Evolutionary conservation across 305 asterid genomes (phyloP), one percentile per base, ranked within the genome.

Genomic region (Fraxinus angustifolia): DNA sequence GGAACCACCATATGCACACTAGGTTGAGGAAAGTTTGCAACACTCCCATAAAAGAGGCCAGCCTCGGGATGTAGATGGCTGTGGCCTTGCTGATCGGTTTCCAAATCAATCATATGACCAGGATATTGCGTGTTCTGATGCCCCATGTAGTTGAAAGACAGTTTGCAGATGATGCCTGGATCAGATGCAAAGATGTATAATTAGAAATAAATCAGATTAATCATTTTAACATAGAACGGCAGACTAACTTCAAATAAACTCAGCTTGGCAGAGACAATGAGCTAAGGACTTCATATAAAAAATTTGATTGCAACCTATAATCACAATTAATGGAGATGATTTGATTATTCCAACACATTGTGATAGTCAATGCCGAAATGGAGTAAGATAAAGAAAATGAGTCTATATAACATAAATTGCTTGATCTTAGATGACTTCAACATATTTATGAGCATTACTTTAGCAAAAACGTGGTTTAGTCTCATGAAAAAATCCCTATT

Each of bases 71-170:
- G 92, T 75, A 79, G 84, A 76, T 83, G 88, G 82, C 82, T 84
- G 82, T 81, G 92, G 72, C 94, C 91, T 83, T 82, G 93, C 74
- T 86, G 94, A 42, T 93, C 90, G 12, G 88, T 80, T 84, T 89
- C 97, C 84, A 84, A 33, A 78, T 91, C 91, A 77, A 78, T 86
- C 89, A 86, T 88, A 79, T 87, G 88, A 87, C 87, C 86, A 4
- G 79, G 83, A 83, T 90, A 88, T 58, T 85, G 92, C 83, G 88
- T 89, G 80, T 87, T 91, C 79, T 92, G 89, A 77, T 91, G 94
- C 79, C 92, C 97, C 93, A 94, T 92, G 76, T 78, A 82, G 80
- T 60, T 33, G 35, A 72, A 58, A 74, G 68, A 28, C 56, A 71
- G 76, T 75, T 33, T 56, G 87, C 79, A 73, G 45, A 75, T 84